Evolutionary conservation across 2,329 filamentous ascomycete genomes (phyloP).

Genomic region (Plenodomus lindquistii): DNA sequence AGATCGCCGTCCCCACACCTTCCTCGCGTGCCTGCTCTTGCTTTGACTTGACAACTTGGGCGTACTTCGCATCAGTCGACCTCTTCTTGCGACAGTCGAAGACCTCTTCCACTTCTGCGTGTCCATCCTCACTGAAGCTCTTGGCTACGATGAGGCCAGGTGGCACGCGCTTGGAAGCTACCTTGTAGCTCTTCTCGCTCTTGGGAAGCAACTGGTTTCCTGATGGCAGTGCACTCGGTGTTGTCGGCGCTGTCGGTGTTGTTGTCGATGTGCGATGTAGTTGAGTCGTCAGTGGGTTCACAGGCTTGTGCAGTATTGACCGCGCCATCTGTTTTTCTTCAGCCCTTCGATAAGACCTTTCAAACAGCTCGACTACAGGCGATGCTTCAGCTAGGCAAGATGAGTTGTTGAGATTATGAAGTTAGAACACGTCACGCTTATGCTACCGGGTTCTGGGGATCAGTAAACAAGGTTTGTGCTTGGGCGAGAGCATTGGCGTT

Average conservation of each 20-base stretch:
- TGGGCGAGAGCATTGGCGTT: background rate
- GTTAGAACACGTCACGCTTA: background rate
- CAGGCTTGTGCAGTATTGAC: background rate
- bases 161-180: background rate
- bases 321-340: background rate
- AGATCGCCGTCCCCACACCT: background rate
- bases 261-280: background rate
- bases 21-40: background rate
- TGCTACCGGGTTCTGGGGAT: background rate
- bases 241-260: background rate
- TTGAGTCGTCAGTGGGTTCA: background rate
- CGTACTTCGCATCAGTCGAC: background rate
- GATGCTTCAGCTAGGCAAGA: background rate
- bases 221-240: background rate
- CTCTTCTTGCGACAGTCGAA: background rate
- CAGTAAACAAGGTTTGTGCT: background rate
- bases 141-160: conserved; percentile 1
- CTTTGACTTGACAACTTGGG: background rate
- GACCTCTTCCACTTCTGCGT: background rate
- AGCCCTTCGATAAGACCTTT: too few relatives aligned
- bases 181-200: background rate
- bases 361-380: too few relatives aligned
- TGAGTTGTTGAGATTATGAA: background rate
- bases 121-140: background rate
- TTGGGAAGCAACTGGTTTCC: background rate